Percentiles rank a stretch among this genome's conserved stretches.
These are phyloP conservation scores for Monosporozyma servazzii DNA, from an alignment of 805 yeast species.

Conservation along the genomic window DNA sequence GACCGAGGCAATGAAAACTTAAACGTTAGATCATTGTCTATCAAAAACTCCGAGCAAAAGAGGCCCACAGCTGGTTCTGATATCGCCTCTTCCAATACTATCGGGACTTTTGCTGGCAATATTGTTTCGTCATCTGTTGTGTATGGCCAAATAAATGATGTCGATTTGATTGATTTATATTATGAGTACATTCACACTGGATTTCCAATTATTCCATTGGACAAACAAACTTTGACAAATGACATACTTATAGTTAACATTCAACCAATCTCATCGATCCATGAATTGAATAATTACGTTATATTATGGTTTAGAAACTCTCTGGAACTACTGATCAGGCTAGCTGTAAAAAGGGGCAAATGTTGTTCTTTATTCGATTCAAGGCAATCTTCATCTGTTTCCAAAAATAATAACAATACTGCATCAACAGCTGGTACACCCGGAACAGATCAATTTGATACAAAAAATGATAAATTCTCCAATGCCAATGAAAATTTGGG, in stretches of 20 bases:
- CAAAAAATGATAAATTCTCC: constrained; percentile 1
- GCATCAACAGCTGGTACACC: constrained; percentile 1
- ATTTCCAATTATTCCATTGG: constrained; percentile 33
- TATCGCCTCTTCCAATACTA: neutral
- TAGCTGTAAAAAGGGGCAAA: constrained; percentile 17
- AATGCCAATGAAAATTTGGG: neutral
- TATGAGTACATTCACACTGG: constrained; percentile 39
- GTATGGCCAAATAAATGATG: constrained; percentile 26
- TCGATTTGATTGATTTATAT: constrained; percentile 36
- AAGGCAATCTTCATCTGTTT: constrained; percentile 4
- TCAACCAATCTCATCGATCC: constrained; percentile 25
- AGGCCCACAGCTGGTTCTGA: neutral
- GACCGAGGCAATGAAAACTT: neutral
- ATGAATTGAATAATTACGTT: constrained; percentile 26
- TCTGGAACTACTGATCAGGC: constrained; percentile 23
- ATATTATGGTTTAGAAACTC: constrained; percentile 29
- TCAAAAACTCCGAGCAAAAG: neutral
- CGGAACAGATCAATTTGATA: constrained; percentile 1
- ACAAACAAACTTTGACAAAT: constrained; percentile 26
- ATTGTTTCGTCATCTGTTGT: constrained; percentile 3
- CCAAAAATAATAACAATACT: neutral
- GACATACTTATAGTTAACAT: constrained; percentile 25
- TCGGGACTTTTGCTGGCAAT: neutral
- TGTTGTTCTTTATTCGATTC: constrained; percentile 9
- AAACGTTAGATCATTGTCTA: neutral